phyloP scores from a whole-genome alignment of 106 monocot species.

The Alisma plantagoaquatica region DNA sequence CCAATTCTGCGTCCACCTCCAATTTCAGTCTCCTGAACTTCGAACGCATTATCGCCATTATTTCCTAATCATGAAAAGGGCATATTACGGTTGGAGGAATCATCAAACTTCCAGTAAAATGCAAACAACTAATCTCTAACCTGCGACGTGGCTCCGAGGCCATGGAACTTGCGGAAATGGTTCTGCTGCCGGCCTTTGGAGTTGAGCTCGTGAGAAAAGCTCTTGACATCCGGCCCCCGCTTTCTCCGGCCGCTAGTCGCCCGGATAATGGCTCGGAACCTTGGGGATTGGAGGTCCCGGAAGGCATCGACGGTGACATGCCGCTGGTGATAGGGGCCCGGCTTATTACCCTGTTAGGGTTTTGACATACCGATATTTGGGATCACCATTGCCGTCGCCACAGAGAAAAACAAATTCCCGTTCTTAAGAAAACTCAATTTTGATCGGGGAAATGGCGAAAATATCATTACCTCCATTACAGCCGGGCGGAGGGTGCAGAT shows the following conservation, averaged over 20 bases:
- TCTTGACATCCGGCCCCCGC: constrained; percentile 58
- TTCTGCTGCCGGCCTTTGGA: constrained; percentile 22
- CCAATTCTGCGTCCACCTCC: constrained; percentile 72
- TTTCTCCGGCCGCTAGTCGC: constrained; percentile 79
- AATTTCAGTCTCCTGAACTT: constrained; percentile 71
- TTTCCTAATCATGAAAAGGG: too few relatives aligned
- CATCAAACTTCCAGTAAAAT: too few relatives aligned
- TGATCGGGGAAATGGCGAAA: too few relatives aligned
- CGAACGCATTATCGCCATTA: constrained; percentile 35
- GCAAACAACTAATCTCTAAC: too few relatives aligned
- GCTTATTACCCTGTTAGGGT: background rate
- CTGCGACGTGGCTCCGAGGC: constrained; percentile 4
- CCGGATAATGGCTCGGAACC: constrained; percentile 83
- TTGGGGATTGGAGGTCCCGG: constrained; percentile 85
- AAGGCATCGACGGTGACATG: constrained; percentile 45
- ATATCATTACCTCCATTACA: too few relatives aligned
- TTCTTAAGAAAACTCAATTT: too few relatives aligned
- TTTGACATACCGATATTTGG: too few relatives aligned
- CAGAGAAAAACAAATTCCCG: too few relatives aligned
- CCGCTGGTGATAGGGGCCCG: background rate
- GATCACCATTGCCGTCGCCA: too few relatives aligned
- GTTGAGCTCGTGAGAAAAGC: constrained; percentile 89
- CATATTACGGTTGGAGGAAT: background rate
- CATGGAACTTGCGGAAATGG: constrained; percentile 32
- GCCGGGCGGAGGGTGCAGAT: too few relatives aligned